These are phyloP conservation scores for Bryopsis sp. DNA, from an alignment of 139 green algal species.

Conservation along the genomic window DNA sequence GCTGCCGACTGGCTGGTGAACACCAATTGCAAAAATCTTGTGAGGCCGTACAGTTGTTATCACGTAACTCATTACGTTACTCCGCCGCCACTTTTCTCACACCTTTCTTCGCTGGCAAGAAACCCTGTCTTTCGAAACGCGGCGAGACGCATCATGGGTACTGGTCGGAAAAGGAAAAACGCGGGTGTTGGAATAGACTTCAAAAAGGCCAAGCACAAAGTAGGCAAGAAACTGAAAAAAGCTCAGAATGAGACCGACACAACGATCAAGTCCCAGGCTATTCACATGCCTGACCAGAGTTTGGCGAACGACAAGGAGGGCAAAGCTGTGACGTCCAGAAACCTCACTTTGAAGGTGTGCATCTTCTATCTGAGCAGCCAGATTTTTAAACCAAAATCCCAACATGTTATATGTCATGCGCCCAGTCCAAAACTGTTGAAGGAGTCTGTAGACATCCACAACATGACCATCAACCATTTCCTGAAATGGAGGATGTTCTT, in stretches of 20 bases:
- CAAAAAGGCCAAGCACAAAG: constrained; percentile 67
- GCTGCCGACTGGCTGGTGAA: no score
- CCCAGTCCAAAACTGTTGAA: neutral
- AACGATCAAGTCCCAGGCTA: constrained; percentile 45
- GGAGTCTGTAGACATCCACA: no score
- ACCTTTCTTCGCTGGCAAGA: no score
- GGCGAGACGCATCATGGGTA: no score
- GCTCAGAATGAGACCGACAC: constrained; percentile 75
- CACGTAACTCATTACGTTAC: no score
- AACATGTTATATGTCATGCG: no score
- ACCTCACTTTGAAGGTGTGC: constrained; percentile 67
- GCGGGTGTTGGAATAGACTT: constrained; percentile 80
- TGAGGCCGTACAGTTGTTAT: no score
- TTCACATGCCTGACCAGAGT: constrained; percentile 62
- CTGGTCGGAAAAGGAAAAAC: constrained; percentile 43
- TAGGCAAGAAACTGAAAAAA: constrained; percentile 69
- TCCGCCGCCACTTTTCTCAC: no score
- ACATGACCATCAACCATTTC: neutral
- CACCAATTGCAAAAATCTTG: no score
- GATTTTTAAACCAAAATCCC: no score
- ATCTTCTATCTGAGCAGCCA: neutral
- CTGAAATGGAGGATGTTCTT: neutral
- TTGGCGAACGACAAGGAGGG: constrained; percentile 48
- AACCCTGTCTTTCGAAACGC: no score
- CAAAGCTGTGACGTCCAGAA: constrained; percentile 51